Evolutionary conservation across 305 asterid genomes (phyloP).

Genomic region (Coffea humblotiana): DNA sequence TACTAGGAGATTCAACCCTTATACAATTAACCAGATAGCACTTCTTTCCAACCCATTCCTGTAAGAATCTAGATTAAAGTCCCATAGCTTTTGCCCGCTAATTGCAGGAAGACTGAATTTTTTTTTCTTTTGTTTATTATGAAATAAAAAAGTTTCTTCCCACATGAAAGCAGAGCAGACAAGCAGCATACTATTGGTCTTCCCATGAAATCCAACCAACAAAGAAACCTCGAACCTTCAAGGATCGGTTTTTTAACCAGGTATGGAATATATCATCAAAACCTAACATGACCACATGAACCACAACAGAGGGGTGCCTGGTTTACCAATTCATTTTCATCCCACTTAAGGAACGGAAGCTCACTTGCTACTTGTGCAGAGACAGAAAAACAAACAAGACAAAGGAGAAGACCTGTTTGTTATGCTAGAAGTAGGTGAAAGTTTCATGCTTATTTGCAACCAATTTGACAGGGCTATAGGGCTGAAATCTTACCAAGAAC

Average conservation of each 20-base stretch:
- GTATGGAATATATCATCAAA: background rate
- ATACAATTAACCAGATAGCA: background rate
- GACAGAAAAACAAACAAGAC: background rate
- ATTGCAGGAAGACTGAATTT: too few relatives aligned
- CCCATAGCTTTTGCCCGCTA: background rate
- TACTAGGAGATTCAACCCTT: background rate
- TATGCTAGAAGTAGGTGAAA: too few relatives aligned
- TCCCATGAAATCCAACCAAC: background rate
- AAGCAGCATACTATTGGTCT: background rate
- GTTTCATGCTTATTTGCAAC: background rate
- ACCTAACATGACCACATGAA: background rate
- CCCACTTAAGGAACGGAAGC: background rate
- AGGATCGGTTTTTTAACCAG: too few relatives aligned
- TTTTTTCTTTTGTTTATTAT: too few relatives aligned
- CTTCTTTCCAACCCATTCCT: background rate
- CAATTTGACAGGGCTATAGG: background rate
- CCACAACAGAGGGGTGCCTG: background rate
- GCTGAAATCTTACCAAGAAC: constrained; percentile 53
- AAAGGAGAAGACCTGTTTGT: too few relatives aligned
- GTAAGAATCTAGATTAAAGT: background rate
- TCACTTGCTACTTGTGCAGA: background rate
- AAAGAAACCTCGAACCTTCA: too few relatives aligned
- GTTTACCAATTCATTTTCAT: background rate
- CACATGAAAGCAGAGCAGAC: background rate
- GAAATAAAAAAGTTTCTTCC: background rate